Percentiles rank a stretch among this genome's conserved stretches.
Conservation (phyloP, 2,329 filamentous ascomycete species). For the Botrytis paeoniae region DNA sequence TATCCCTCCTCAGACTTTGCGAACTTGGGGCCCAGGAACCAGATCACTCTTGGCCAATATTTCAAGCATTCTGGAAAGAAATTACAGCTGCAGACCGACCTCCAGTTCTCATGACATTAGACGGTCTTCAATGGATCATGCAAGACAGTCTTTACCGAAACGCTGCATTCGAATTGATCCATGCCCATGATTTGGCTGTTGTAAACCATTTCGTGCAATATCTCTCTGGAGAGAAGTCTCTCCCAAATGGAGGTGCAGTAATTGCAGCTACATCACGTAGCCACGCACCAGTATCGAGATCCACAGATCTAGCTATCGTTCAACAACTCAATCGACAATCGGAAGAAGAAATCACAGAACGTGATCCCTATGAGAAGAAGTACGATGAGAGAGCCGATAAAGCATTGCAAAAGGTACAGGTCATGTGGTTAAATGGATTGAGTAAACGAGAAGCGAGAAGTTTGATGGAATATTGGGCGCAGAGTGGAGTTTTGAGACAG, state of each 20-base stretch:
- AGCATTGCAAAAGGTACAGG: conserved; percentile 48
- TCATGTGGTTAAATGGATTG: conserved; percentile 63
- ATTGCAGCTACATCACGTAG: conserved; percentile 71
- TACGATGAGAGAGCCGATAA: conserved; percentile 58
- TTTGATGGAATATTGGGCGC: conserved; percentile 91
- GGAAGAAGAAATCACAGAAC: conserved; percentile 40
- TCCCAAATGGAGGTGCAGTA: conserved; percentile 74
- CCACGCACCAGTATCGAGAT: conserved; percentile 63
- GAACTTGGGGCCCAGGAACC: conserved; percentile 68
- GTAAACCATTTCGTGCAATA: conserved; percentile 72
- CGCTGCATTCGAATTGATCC: conserved; percentile 68
- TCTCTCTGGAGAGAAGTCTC: conserved; percentile 56
- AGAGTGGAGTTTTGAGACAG: conserved; percentile 73
- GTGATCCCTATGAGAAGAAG: conserved; percentile 53
- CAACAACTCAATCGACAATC: conserved; percentile 49
- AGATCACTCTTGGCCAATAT: conserved; percentile 76
- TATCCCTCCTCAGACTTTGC: conserved; percentile 65
- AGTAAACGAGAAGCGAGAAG: conserved; percentile 70
- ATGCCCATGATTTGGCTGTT: conserved; percentile 80
- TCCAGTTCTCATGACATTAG: conserved; percentile 69
- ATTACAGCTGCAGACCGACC: conserved; percentile 53
- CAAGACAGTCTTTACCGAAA: conserved; percentile 70
- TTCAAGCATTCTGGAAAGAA: conserved; percentile 78
- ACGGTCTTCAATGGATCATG: conserved; percentile 82
- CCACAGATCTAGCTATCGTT: conserved; percentile 65